Base-by-base conservation (phyloP, 2,329 filamentous ascomycete genomes). In the Fusarium vanettenii region DNA sequence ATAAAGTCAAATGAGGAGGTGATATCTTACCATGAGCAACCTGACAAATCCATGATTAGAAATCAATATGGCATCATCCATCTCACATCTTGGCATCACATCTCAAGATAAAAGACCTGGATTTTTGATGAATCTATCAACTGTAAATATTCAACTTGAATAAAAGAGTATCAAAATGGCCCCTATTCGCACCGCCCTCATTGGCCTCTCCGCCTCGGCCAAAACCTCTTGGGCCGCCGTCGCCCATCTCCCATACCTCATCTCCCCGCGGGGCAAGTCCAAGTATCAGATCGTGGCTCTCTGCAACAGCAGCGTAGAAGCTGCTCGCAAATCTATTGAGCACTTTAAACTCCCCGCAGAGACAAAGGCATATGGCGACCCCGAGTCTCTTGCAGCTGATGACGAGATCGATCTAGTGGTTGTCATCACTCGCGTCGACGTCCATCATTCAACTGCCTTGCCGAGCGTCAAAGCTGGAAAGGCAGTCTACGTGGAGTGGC, bases 161-260 rank as follows among this genome's bases (percentile, higher is more conserved):
- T 10, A 31, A 31, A 7, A 29, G 10, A 45, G 4, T 18, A 22
- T 7, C 29, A 66, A 27, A n/a, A 81, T 89, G 86, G 77, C 87
- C 41, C 87, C 85, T 11, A 89, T 91, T 68, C 87, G 88, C 62
- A 81, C 89, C 18, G 90, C 86, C 33, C 83, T 92, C n/a, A 84
- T 91, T 67, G 90, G 90, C 55, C 88, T 92, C 62, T 91, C 88
- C 2, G 82, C 87, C 64, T 83, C 84, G 2, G 86, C 88, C 60
- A 84, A 84, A 33, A 85, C 84, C 6, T 85, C 86, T 0, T 92
- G 90, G 90, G 89, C 89, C 3, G 84, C 82, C 35, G 74, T 78
- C 29, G 89, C 87, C 3, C 91, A 92, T 75, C 85, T 92, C 0
- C 89, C 91, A 0, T 92, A 91, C 77, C 86, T 92, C 4, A 79